Evolutionary conservation across 2,329 filamentous ascomycete genomes (phyloP).

Genomic region (Aspergillus caelatus): DNA sequence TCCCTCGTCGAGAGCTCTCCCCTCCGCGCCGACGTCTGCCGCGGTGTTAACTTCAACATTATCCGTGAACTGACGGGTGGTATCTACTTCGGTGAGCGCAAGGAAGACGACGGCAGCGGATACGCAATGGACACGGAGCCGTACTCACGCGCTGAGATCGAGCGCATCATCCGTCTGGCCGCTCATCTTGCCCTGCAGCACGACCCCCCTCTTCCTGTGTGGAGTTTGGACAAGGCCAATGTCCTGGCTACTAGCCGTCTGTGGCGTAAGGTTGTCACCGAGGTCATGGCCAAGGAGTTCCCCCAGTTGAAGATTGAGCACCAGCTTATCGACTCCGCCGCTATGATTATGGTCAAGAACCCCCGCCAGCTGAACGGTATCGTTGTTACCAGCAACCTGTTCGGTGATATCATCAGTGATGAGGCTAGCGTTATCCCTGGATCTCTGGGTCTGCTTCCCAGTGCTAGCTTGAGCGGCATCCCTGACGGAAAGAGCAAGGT

Average conservation of each 20-base stretch:
- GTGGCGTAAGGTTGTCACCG: slow-evolving; percentile 84
- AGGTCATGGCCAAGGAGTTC: slow-evolving; percentile 86
- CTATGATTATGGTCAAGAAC: slow-evolving; percentile 97
- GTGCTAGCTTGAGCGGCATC: slow-evolving; percentile 81
- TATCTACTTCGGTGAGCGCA: slow-evolving; percentile 92
- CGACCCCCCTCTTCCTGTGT: slow-evolving; percentile 75
- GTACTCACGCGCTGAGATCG: slow-evolving; percentile 82
- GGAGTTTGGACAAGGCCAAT: slow-evolving; percentile 94
- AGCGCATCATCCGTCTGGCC: slow-evolving; percentile 81
- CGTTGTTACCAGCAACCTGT: slow-evolving; percentile 89
- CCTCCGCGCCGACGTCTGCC: slow-evolving; percentile 81
- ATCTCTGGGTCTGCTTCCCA: slow-evolving; percentile 83
- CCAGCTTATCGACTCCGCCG: slow-evolving; percentile 93
- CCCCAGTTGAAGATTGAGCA: slow-evolving; percentile 81
- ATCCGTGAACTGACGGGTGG: slow-evolving; percentile 90
- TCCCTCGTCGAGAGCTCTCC: slow-evolving; percentile 82
- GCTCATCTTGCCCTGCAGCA: slow-evolving; percentile 78
- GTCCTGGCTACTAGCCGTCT: slow-evolving; percentile 87
- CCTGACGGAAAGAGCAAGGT: slow-evolving; percentile 82
- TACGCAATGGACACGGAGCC: slow-evolving; percentile 83
- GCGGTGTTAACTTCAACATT: slow-evolving; percentile 87
- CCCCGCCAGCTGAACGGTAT: slow-evolving; percentile 85
- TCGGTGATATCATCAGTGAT: slow-evolving; percentile 94
- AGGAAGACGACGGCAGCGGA: slow-evolving; percentile 72
- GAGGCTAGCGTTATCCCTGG: slow-evolving; percentile 95